A percentile compares a stretch with the other conserved stretches of the same genome.
phyloP scores from a whole-genome alignment of 1,284 basidiomycete species.

The Papiliotrema laurentii region DNA sequence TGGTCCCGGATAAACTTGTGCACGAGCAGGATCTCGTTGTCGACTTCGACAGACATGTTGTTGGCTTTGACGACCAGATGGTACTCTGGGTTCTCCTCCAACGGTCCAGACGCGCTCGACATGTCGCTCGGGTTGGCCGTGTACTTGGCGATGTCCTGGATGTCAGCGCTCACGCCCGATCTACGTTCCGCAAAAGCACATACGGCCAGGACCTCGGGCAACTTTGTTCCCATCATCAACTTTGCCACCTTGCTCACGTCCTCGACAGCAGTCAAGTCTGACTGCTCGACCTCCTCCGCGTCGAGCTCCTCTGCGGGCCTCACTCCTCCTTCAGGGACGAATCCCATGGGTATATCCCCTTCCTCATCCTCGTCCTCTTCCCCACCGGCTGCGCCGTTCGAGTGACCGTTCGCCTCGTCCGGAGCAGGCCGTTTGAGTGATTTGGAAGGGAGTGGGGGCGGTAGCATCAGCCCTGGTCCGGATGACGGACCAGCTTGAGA shows the following conservation, averaged over 20 bases:
- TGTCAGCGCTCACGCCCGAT: not conserved
- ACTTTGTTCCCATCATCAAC: slow-evolving; percentile 76
- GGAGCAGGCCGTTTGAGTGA: slow-evolving; percentile 10
- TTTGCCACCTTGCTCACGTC: slow-evolving; percentile 84
- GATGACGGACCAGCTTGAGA: slow-evolving; percentile 8
- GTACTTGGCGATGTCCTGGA: slow-evolving; percentile 82
- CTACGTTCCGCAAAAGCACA: slow-evolving; percentile 23
- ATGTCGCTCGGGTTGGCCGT: slow-evolving; percentile 69
- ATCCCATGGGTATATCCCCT: slow-evolving; percentile 51
- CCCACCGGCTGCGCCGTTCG: slow-evolving; percentile 13
- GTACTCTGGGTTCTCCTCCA: slow-evolving; percentile 94
- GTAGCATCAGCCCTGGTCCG: slow-evolving; percentile 28
- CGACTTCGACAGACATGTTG: slow-evolving; percentile 95
- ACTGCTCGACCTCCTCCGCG: slow-evolving; percentile 82
- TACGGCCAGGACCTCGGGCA: slow-evolving; percentile 79
- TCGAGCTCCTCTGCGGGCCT: slow-evolving; percentile 91
- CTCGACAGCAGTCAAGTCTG: slow-evolving; percentile 77
- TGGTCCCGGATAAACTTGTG: slow-evolving; percentile 99
- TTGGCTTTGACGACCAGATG: slow-evolving; percentile 94
- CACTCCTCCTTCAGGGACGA: slow-evolving; percentile 81
- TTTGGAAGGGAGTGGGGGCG: slow-evolving; percentile 35
- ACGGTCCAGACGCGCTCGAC: slow-evolving; percentile 60
- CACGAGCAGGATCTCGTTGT: slow-evolving; percentile 95
- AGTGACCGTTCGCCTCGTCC: not conserved
- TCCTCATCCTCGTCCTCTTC: slow-evolving; percentile 48